phyloP scores from a whole-genome alignment of 257 asterid species.

The Salvia splendens region DNA sequence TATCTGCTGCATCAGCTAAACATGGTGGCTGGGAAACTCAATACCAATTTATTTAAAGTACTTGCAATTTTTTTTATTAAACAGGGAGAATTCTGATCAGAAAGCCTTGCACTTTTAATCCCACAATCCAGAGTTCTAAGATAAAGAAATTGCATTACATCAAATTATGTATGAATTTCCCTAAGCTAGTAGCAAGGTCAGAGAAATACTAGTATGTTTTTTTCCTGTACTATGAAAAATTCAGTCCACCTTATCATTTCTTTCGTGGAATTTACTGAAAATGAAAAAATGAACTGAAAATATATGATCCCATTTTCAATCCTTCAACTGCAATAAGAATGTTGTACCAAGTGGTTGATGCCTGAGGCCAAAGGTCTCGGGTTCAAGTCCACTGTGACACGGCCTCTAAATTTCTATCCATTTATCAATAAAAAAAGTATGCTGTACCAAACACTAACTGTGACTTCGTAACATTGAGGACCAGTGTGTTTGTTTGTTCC shows the following conservation, averaged over 20 bases:
- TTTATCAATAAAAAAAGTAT: neutral
- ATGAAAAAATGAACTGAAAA: neutral
- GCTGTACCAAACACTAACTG: neutral
- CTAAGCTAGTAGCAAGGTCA: no score
- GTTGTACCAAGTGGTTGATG: no score
- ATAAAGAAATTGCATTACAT: no score
- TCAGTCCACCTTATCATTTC: neutral
- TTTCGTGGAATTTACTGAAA: neutral
- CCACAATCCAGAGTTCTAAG: constrained; percentile 6
- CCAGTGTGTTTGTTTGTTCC: neutral
- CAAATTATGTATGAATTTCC: no score
- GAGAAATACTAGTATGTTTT: no score
- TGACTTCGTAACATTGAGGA: neutral
- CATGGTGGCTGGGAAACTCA: neutral
- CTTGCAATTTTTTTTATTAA: neutral
- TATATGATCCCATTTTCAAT: neutral
- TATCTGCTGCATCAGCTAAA: constrained; percentile 14
- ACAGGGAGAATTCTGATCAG: neutral
- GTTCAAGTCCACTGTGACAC: no score
- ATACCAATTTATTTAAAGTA: neutral
- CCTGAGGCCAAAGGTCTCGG: no score
- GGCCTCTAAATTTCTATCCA: no score
- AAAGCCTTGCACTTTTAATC: constrained; percentile 11
- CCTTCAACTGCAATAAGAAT: neutral
- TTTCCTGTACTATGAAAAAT: no score